Percentiles rank a stretch among this genome's conserved stretches.
phyloP scores from a whole-genome alignment of 495 filamentous ascomycete genomes.

The Acidiella bohemica region DNA sequence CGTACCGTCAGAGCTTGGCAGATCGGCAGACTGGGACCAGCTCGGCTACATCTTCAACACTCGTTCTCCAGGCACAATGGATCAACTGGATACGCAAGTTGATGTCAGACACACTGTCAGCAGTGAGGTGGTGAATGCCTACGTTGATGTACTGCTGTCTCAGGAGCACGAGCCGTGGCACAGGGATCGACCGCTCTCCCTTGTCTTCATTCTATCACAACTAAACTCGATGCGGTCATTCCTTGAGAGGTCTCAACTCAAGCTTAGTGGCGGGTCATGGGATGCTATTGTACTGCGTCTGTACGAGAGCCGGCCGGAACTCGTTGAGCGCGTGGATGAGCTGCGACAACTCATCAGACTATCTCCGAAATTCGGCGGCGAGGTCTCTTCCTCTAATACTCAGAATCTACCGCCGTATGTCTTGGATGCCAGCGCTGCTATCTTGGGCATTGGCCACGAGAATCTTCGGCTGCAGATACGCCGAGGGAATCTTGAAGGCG shows the following conservation, averaged over 20 bases:
- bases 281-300: conserved; percentile 41
- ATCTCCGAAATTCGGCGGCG: conserved; percentile 26
- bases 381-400: conserved; percentile 18
- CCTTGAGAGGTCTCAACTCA: conserved; percentile 23
- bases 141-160: conserved; percentile 40
- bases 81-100: background rate
- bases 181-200: conserved; percentile 20
- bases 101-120: conserved; percentile 38
- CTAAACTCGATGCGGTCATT: conserved; percentile 23
- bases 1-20: conserved; percentile 2
- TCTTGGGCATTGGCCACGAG: conserved; percentile 25
- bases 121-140: conserved; percentile 41
- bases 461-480: conserved; percentile 20
- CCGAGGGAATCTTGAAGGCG: conserved; percentile 20
- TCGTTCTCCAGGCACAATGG: background rate
- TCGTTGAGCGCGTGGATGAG: conserved; percentile 25
- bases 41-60: conserved; percentile 9
- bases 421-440: conserved; percentile 25
- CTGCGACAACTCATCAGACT: conserved; percentile 16
- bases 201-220: background rate
- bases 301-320: conserved; percentile 36
- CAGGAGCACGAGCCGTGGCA: conserved; percentile 23
- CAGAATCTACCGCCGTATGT: conserved; percentile 21
- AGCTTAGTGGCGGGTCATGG: conserved; percentile 27
- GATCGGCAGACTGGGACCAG: conserved; percentile 6